Evolutionary conservation across 1,284 basidiomycete species (phyloP).

Genomic region (Amylostereum areolatum): DNA sequence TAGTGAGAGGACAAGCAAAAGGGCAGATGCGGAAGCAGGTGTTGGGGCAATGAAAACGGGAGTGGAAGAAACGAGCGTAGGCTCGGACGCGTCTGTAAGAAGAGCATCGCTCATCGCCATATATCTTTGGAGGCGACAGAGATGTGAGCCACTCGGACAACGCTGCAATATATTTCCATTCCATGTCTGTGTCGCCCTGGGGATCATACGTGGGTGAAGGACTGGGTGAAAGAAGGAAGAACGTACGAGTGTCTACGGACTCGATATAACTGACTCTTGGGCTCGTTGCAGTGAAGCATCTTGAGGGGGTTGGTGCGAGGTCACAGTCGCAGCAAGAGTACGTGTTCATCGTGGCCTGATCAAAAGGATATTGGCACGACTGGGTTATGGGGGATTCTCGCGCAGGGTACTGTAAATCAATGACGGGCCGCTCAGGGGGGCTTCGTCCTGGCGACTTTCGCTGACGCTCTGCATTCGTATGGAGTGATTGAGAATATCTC

Average conservation of each 20-base stretch:
- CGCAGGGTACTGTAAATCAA: no score
- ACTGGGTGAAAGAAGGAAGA: conserved; percentile 8
- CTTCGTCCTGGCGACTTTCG: conserved; percentile 56
- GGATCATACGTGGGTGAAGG: conserved; percentile 4
- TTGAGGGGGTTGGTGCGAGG: conserved; percentile 75
- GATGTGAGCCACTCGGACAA: conserved; percentile 28
- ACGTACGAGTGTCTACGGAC: conserved; percentile 56
- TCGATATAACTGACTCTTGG: conserved; percentile 59
- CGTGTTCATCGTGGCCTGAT: conserved; percentile 68
- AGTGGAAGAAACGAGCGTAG: conserved; percentile 14
- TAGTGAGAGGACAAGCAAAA: conserved; percentile 24
- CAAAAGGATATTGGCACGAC: no score
- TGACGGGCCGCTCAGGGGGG: conserved; percentile 62
- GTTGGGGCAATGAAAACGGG: conserved; percentile 9
- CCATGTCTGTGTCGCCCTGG: conserved; percentile 52
- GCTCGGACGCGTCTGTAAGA: conserved; percentile 18
- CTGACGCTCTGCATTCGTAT: conserved; percentile 32
- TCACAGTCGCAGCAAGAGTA: conserved; percentile 51
- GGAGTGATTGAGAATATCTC: conserved; percentile 41
- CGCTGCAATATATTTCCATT: conserved; percentile 48
- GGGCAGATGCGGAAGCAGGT: conserved; percentile 10
- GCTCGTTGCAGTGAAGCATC: conserved; percentile 75
- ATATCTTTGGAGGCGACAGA: conserved; percentile 59
- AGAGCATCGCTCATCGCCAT: conserved; percentile 25
- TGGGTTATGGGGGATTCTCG: no score